Evolutionary conservation across 2,329 filamentous ascomycete genomes (phyloP).

Genomic region (Nemania sp.): DNA sequence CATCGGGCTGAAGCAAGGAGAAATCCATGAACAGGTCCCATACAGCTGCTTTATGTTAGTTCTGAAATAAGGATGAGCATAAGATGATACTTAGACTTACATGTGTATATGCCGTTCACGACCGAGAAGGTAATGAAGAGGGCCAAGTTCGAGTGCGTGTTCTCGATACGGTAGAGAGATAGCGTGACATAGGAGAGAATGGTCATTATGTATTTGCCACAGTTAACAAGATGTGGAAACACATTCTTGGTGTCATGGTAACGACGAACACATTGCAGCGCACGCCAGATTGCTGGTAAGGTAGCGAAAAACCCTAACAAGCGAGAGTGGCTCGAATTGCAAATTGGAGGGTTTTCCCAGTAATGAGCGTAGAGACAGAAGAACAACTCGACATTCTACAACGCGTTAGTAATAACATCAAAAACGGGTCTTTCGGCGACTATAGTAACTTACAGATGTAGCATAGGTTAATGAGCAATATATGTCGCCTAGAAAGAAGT

Average conservation of each 20-base stretch:
- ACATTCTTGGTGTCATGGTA: constrained; percentile 87
- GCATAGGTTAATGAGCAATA: constrained; percentile 95
- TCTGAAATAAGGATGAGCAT: neutral
- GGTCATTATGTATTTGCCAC: constrained; percentile 88
- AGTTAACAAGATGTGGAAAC: constrained; percentile 93
- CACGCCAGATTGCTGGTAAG: constrained; percentile 89
- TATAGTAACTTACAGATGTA: constrained; percentile 74
- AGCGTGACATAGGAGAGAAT: constrained; percentile 83
- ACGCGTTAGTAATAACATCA: neutral
- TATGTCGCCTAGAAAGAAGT: constrained; percentile 98
- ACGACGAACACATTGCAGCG: constrained; percentile 89
- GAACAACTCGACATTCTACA: constrained; percentile 87
- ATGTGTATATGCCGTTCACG: constrained; percentile 86
- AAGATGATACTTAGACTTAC: constrained; percentile 59
- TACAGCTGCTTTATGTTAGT: constrained; percentile 63
- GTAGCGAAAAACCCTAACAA: constrained; percentile 86
- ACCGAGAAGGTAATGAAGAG: constrained; percentile 83
- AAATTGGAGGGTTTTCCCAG: constrained; percentile 80
- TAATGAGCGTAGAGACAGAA: constrained; percentile 89
- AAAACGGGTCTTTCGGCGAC: neutral
- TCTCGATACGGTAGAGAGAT: constrained; percentile 84
- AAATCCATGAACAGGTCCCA: constrained; percentile 99
- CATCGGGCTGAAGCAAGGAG: constrained; percentile 83
- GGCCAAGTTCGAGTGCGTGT: constrained; percentile 67
- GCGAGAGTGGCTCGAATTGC: constrained; percentile 87